Evolutionary conservation across 139 green algal genomes (phyloP).

Genomic region (Klebsormidium nitens): DNA sequence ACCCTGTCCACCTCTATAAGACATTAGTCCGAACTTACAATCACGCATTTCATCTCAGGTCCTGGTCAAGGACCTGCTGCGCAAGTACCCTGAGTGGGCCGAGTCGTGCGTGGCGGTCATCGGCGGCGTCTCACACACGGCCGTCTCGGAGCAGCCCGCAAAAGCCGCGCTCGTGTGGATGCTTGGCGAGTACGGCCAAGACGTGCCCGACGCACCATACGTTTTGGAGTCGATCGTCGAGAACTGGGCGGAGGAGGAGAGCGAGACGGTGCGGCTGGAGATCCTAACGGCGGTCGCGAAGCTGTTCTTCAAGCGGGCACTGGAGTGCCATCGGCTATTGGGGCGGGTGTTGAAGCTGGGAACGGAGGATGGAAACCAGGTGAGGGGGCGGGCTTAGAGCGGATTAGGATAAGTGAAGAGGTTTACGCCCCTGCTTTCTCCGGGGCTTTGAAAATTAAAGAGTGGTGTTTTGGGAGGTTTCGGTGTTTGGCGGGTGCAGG

Average conservation of each 20-base stretch:
- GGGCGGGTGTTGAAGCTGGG: slow-evolving; percentile 25
- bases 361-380: slow-evolving; percentile 39
- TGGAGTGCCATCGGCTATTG: slow-evolving; percentile 59
- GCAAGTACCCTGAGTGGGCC: slow-evolving; percentile 36
- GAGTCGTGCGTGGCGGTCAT: slow-evolving; percentile 28
- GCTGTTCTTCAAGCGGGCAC: slow-evolving; percentile 85
- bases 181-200: slow-evolving; percentile 74
- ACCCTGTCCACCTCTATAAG: not conserved
- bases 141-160: slow-evolving; percentile 62
- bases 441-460: too few species aligned
- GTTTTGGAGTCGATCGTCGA: slow-evolving; percentile 69
- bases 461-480: too few species aligned
- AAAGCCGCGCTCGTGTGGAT: slow-evolving; percentile 84
- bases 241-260: slow-evolving; percentile 50
- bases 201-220: slow-evolving; percentile 79
- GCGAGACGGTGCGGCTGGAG: slow-evolving; percentile 55
- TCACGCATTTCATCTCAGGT: too few species aligned
- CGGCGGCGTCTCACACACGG: slow-evolving; percentile 21
- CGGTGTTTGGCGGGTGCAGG: too few species aligned
- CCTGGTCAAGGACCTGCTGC: slow-evolving; percentile 36
- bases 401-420: too few species aligned
- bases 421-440: too few species aligned
- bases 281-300: slow-evolving; percentile 72
- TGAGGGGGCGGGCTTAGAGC: too few species aligned
- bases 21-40: slow-evolving; percentile 1